Percentiles rank a stretch among this genome's conserved stretches.
Evolutionary conservation across 768 basidiomycete genomes (phyloP).

Genomic region (Boletales sp.): DNA sequence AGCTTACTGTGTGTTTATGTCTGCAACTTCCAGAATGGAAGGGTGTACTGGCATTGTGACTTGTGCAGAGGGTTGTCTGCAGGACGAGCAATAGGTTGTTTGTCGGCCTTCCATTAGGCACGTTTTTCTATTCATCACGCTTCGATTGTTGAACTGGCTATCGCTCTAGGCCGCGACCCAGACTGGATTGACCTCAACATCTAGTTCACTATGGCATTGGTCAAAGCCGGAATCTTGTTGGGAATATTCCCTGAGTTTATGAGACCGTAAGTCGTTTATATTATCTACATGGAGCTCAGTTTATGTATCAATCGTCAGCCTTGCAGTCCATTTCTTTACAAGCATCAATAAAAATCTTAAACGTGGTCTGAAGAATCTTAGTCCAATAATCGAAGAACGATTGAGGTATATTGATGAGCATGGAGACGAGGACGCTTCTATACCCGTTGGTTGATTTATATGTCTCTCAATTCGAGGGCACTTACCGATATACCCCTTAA

Average conservation of each 20-base stretch:
- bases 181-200: conserved; percentile 20
- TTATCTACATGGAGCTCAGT: too few species aligned
- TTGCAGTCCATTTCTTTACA: conserved; percentile 16
- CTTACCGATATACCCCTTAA: conserved; percentile 1
- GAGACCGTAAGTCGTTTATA: conserved; percentile 22
- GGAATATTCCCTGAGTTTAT: conserved; percentile 31
- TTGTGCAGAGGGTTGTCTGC: conserved; percentile 33
- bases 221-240: conserved; percentile 16
- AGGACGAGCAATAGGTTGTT: conserved; percentile 44
- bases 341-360: neutral
- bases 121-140: neutral
- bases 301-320: neutral
- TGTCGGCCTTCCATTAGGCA: conserved; percentile 47
- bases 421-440: neutral
- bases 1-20: neutral
- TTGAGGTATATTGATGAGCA: neutral
- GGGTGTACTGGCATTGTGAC: conserved; percentile 21
- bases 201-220: conserved; percentile 25
- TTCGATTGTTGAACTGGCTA: neutral
- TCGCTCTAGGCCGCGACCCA: conserved; percentile 2
- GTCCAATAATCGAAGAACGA: conserved; percentile 31
- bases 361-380: conserved; percentile 11
- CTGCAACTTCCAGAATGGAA: conserved; percentile 36
- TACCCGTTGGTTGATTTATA: neutral
- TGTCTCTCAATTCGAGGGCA: neutral